Base-by-base conservation (phyloP, 78 protist species). In the Corallochytrium limacisporum region DNA sequence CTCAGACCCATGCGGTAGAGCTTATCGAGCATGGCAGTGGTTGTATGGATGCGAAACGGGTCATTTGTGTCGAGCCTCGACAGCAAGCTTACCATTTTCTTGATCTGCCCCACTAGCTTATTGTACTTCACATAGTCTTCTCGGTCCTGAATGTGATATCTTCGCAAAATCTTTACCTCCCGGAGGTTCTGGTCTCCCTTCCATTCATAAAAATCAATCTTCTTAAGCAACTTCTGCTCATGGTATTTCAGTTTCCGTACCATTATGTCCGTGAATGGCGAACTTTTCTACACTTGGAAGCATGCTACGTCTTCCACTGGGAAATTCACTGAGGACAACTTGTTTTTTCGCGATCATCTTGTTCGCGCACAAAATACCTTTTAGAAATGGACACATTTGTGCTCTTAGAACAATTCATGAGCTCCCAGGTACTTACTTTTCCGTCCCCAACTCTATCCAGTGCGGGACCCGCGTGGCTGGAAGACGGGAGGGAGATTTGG, bases 151-250 rank as follows among this genome's bases (percentile, higher is more conserved):
- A 88, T 22, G 56, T 63, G 72, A 54, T 74, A 82, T 4, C 78
- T 24, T 2, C 86, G 77, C 37, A 90, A 33, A 39, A 83, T 32
- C 55, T 59, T 8, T 3, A 31, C 54, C 74, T 83, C 91, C n/a
- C 85, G 77, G 3, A 69, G n/a, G 57, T 61, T 69, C 9, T 53
- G 8, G 26, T 78, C 89, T 7, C 26, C 4, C 62, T 82, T 74
- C 87, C 87, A 88, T n/a, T 76, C 47, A 6, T 71, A 10, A 46
- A 88, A 88, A 71, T 85, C 80, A 13, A 61, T 77, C 72, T 82
- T 81, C 79, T 75, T 80, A 49, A 90, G 90, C 28, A 90, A 75
- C 75, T 78, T 80, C 70, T 70, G 47, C 81, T 90, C 95, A 42
- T 82, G 91, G 60, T 55, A 36, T 69, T 79, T 82, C 51, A 87